Percentiles rank a stretch among this genome's conserved stretches.
Evolutionary conservation across 169 alveolate genomes (phyloP).

Genomic region (Plasmodium gonderi): DNA sequence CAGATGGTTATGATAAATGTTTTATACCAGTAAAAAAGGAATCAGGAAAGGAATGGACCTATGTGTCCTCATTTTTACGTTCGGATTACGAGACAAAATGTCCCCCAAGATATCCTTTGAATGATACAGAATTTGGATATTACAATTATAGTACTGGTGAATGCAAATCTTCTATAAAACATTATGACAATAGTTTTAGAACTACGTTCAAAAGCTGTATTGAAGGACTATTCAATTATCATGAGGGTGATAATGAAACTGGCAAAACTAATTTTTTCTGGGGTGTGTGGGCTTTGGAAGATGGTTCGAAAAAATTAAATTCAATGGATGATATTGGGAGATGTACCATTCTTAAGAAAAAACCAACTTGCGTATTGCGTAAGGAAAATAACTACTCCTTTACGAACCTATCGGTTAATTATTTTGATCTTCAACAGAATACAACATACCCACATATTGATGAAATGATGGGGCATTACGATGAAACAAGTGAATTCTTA

Average conservation of each 20-base stretch:
- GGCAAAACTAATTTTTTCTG: conserved; percentile 5
- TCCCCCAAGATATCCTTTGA: conserved; percentile 64
- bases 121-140: conserved; percentile 59
- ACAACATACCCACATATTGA: conserved; percentile 32
- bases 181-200: neutral
- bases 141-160: conserved; percentile 39
- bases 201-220: conserved; percentile 22
- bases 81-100: conserved; percentile 57
- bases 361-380: conserved; percentile 31
- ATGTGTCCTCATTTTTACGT: conserved; percentile 64
- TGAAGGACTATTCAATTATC: conserved; percentile 27
- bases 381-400: conserved; percentile 49
- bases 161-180: conserved; percentile 12
- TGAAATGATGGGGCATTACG: neutral
- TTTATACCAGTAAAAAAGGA: conserved; percentile 38
- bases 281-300: conserved; percentile 57
- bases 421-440: conserved; percentile 28
- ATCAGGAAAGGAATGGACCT: conserved; percentile 59
- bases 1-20: conserved; percentile 25
- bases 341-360: conserved; percentile 13
- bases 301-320: neutral
- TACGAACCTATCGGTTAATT: conserved; percentile 45
- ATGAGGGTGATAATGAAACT: neutral
- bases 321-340: conserved; percentile 54
- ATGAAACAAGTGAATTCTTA: neutral